Evolutionary conservation across 306 rosid species (phyloP).

Genomic region (Sicyos baderoa): DNA sequence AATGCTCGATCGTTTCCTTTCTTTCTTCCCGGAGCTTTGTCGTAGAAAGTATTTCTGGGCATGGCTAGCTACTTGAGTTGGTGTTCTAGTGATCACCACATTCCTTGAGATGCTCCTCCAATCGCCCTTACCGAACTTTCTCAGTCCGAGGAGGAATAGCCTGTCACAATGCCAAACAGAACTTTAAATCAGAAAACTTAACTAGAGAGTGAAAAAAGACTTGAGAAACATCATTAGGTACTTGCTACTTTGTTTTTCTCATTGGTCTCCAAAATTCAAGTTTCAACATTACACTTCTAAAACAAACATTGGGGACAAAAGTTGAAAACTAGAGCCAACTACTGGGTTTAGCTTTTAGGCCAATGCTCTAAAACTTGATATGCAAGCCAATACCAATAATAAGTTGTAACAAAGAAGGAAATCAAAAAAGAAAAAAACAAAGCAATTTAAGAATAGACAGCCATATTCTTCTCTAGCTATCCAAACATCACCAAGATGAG

Average conservation of each 20-base stretch:
- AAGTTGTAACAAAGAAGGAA: neutral
- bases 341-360: neutral
- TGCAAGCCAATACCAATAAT: neutral
- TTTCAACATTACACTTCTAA: neutral
- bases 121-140: slow-evolving; percentile 75
- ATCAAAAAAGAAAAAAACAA: neutral
- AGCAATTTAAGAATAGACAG: neutral
- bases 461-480: neutral
- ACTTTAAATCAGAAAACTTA: neutral
- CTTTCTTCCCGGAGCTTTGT: slow-evolving; percentile 58
- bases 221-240: neutral
- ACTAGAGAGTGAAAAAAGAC: neutral
- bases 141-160: slow-evolving; percentile 59
- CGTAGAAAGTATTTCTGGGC: slow-evolving; percentile 91
- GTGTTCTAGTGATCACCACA: slow-evolving; percentile 75
- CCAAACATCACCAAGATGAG: neutral
- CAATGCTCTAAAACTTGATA: neutral
- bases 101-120: slow-evolving; percentile 97
- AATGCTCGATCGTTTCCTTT: slow-evolving; percentile 84
- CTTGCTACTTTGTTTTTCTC: neutral
- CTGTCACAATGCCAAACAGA: slow-evolving; percentile 27
- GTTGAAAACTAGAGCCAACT: neutral
- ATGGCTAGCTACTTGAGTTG: slow-evolving; percentile 94
- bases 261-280: neutral
- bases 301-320: neutral